Evolutionary conservation across 257 asterid genomes (phyloP).

Genomic region (Cinchona pubescens): DNA sequence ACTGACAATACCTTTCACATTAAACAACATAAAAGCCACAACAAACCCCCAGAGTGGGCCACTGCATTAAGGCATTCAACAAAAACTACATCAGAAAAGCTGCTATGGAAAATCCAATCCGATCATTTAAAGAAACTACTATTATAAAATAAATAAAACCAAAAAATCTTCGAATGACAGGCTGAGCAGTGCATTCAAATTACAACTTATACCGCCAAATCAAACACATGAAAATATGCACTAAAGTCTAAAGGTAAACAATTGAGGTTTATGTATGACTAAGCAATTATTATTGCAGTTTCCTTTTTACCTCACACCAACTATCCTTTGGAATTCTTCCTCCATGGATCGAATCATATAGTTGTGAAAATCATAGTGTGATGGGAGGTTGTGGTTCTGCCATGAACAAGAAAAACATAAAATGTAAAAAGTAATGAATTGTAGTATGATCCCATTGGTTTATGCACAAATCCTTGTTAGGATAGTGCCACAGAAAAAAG

Average conservation of each 20-base stretch:
- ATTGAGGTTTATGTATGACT: background rate
- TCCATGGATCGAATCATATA: slow-evolving; percentile 99
- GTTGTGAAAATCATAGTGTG: slow-evolving; percentile 98
- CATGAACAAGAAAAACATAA: slow-evolving; percentile 50
- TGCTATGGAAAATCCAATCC: background rate
- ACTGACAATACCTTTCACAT: slow-evolving; percentile 61
- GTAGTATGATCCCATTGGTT: background rate
- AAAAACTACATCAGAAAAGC: slow-evolving; percentile 25
- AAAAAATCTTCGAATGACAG: background rate
- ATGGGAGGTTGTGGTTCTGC: slow-evolving; percentile 98
- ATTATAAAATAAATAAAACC: background rate
- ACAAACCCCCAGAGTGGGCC: slow-evolving; percentile 99
- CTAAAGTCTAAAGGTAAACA: background rate
- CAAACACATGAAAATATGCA: background rate
- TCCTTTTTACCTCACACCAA: slow-evolving; percentile 85
- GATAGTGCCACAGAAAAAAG: background rate
- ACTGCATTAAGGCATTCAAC: slow-evolving; percentile 43
- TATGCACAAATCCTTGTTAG: too few species aligned
- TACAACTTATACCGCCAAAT: background rate
- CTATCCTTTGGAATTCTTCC: slow-evolving; percentile 96
- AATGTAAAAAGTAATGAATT: slow-evolving; percentile 16
- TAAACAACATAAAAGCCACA: slow-evolving; percentile 91
- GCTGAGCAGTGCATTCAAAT: background rate
- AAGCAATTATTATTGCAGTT: background rate
- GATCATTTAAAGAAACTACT: background rate